Evolutionary conservation across 768 basidiomycete genomes (phyloP), one percentile per base, ranked within the genome.

Genomic region (Inosperma sp.): DNA sequence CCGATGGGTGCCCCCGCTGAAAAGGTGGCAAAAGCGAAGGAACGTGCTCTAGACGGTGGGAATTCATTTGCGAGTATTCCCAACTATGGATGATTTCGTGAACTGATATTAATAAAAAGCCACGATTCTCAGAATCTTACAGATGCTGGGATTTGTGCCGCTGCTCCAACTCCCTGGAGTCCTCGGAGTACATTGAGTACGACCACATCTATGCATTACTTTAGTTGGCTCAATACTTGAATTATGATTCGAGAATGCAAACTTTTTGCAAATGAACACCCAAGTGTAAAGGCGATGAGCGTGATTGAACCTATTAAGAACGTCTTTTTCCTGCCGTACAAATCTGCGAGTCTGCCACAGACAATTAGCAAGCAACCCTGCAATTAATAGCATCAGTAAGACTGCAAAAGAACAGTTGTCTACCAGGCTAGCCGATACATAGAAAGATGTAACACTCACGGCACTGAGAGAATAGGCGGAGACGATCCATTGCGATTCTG

Each of bases 1-100:
- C 93, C 93, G 4, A 93, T 60, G 0, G 93, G 91, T 1, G 86
- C 88, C 22, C 93, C 93, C 0, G 89, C 88, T 1, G 86, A 76
- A 56, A 93, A 94, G 0, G 84, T 82, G 0, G 93, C 80, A 55
- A 94, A 94, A 0, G 90, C 92, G 0, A 81, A 66, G 2, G 87
- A 81, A 9, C 93, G 79, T 0, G 82, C 75, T 9, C 71, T 70
- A 1, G 68, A 69, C 1, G 84, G 83, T 3, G 86, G 84, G 63
- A 94, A 94, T 0, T 82, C 71, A 39, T 85, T 76, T 0, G 93
- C 92, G 27, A 95, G 75, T 50, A 90, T 93, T 0, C 93, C 92
- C 2, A 93, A 64, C 81, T 88, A 53, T 3, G n/a, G n/a, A n/a
- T n/a, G n/a, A n/a, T n/a, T n/a, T n/a, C n/a, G n/a, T n/a, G n/a